phyloP scores from a whole-genome alignment of 2,329 filamentous ascomycete genomes.

The Cytospora piceicola region DNA sequence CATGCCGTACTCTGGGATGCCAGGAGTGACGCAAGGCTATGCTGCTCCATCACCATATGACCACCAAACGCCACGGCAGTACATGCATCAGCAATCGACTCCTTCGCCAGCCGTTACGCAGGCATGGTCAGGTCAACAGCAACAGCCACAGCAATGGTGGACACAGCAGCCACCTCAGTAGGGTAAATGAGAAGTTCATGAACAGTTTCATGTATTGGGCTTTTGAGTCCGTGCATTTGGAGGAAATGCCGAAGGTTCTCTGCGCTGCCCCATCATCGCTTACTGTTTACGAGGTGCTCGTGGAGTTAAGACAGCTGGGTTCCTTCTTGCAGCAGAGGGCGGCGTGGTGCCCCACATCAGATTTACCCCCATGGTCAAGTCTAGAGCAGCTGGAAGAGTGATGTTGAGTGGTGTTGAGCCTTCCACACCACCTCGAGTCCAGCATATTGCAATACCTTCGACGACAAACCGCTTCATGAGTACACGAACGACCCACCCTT shows the following conservation, averaged over 20 bases:
- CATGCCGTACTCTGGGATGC: conserved; percentile 68
- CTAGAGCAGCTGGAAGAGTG: not conserved
- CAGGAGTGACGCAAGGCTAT: conserved; percentile 62
- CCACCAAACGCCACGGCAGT: conserved; percentile 67
- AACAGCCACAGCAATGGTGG: conserved; percentile 64
- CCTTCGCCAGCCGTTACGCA: conserved; percentile 55
- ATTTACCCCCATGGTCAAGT: not conserved
- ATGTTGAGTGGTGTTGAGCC: not conserved
- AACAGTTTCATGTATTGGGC: not conserved
- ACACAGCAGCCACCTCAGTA: conserved; percentile 52
- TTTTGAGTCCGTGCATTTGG: not conserved
- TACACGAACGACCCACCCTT: conserved; percentile 11
- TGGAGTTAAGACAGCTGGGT: not conserved
- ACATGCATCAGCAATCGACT: conserved; percentile 67
- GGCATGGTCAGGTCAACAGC: conserved; percentile 63
- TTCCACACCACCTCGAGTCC: not conserved
- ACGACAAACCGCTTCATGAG: conserved; percentile 12
- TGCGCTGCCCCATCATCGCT: not conserved
- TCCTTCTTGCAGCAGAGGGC: not conserved
- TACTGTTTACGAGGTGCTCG: not conserved
- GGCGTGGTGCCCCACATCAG: not conserved
- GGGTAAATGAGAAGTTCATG: not conserved
- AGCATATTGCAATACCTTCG: not conserved
- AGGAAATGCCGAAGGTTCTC: not conserved
- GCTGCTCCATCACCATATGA: conserved; percentile 60